Conservation (phyloP, 371 early-diverging fungal species). For the Mortierella sp. region DNA sequence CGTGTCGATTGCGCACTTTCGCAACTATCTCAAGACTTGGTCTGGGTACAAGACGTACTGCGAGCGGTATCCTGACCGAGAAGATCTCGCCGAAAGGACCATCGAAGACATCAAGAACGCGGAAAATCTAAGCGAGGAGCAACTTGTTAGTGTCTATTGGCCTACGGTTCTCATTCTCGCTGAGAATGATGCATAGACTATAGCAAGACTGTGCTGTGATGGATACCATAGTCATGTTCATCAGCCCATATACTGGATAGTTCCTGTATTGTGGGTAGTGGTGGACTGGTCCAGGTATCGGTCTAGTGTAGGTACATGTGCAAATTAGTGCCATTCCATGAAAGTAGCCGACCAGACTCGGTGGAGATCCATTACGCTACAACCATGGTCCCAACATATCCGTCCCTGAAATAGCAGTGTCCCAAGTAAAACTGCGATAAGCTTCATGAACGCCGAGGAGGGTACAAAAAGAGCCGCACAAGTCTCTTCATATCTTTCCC, state of each 20-base stretch:
- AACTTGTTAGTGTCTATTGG: constrained; percentile 28
- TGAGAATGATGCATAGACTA: constrained; percentile 12
- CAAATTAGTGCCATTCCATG: too few species aligned
- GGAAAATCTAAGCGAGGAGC: constrained; percentile 31
- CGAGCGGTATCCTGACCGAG: constrained; percentile 42
- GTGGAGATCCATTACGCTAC: too few species aligned
- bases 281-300: too few species aligned
- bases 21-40: constrained; percentile 65
- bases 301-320: too few species aligned
- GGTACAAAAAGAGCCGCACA: too few species aligned
- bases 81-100: constrained; percentile 49
- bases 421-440: not conserved
- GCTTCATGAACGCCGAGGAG: too few species aligned
- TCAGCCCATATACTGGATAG: too few species aligned
- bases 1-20: constrained; percentile 55
- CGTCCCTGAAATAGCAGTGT: not conserved
- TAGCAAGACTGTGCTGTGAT: too few species aligned
- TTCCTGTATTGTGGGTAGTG: too few species aligned
- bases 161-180: constrained; percentile 42
- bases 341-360: too few species aligned
- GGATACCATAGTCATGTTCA: too few species aligned
- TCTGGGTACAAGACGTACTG: constrained; percentile 64
- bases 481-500: too few species aligned
- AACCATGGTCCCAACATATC: not conserved
- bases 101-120: constrained; percentile 43